phyloP scores from a whole-genome alignment of 345 rosid species.

The Cardamine occulta region DNA sequence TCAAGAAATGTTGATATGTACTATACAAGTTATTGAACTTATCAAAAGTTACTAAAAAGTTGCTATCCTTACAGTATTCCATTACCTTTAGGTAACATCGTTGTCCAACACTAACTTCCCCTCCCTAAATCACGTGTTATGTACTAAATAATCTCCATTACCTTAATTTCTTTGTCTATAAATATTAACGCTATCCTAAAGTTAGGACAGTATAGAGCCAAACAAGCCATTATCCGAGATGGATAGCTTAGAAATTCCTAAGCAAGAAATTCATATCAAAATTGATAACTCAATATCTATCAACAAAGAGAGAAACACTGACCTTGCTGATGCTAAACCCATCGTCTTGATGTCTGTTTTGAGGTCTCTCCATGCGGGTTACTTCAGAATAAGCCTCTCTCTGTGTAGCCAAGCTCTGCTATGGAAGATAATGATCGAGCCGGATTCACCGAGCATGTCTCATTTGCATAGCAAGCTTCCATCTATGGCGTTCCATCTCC shows the following conservation, averaged over 20 bases:
- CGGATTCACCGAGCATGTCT: slow-evolving; percentile 35
- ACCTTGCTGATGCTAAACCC: slow-evolving; percentile 24
- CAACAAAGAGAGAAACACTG: slow-evolving; percentile 24
- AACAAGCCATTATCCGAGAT: slow-evolving; percentile 30
- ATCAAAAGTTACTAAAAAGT: slow-evolving; percentile 17
- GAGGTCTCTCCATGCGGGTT: slow-evolving; percentile 55
- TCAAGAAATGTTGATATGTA: slow-evolving; percentile 21
- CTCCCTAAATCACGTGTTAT: slow-evolving; percentile 32
- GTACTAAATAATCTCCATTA: slow-evolving; percentile 29
- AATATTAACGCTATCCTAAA: slow-evolving; percentile 19
- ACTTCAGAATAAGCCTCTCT: slow-evolving; percentile 62
- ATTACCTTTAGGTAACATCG: slow-evolving; percentile 26
- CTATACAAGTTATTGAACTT: slow-evolving; percentile 27
- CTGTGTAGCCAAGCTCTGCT: slow-evolving; percentile 57
- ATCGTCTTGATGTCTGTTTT: slow-evolving; percentile 37
- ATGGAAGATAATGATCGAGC: slow-evolving; percentile 54
- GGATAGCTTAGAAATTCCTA: slow-evolving; percentile 27
- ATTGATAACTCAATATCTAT: slow-evolving; percentile 14
- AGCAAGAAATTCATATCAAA: slow-evolving; percentile 35
- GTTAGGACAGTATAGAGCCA: slow-evolving; percentile 12
- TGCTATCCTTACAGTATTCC: slow-evolving; percentile 30
- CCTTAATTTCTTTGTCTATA: slow-evolving; percentile 17
- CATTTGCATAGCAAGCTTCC: slow-evolving; percentile 46
- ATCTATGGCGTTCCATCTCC: slow-evolving; percentile 46
- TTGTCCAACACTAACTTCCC: slow-evolving; percentile 31